Conservation (phyloP, 352 stramenopile species). For the Phytopythium mirpurense region DNA sequence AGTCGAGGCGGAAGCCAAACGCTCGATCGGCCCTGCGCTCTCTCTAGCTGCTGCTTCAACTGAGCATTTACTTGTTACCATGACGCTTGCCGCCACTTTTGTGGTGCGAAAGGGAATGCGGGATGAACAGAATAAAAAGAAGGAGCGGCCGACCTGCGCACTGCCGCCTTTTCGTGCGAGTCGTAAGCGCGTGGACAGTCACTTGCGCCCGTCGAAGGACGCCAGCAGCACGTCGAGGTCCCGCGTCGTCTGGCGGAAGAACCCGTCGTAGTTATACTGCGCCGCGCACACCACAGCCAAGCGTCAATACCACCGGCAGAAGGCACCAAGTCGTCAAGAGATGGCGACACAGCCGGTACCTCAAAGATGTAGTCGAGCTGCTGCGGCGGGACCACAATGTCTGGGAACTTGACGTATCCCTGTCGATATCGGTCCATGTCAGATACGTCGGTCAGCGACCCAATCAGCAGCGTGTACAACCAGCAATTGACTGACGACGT, state of each 20-base stretch:
- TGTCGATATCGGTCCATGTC: constrained; percentile 17
- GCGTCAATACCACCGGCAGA: constrained; percentile 4
- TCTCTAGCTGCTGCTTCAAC: no score
- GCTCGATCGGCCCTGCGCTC: no score
- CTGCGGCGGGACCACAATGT: constrained; percentile 64
- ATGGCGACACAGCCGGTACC: no score
- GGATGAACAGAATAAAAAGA: constrained; percentile 6
- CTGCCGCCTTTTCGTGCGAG: not conserved
- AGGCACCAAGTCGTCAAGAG: no score
- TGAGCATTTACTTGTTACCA: no score
- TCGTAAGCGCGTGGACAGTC: constrained; percentile 10
- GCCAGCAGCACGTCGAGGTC: constrained; percentile 61
- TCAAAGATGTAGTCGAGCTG: constrained; percentile 90
- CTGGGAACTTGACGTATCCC: constrained; percentile 64
- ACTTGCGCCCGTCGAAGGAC: constrained; percentile 42
- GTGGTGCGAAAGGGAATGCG: no score
- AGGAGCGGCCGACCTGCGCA: no score
- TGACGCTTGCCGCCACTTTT: no score
- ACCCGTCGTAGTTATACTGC: constrained; percentile 83
- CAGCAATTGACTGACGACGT: no score
- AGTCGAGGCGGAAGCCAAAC: not conserved
- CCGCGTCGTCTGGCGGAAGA: constrained; percentile 74
- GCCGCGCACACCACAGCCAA: constrained; percentile 5
- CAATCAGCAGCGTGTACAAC: not conserved
- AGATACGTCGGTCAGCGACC: no score